Conservation (phyloP, 192 early-diverging fungal species). For the Podila horticola region DNA sequence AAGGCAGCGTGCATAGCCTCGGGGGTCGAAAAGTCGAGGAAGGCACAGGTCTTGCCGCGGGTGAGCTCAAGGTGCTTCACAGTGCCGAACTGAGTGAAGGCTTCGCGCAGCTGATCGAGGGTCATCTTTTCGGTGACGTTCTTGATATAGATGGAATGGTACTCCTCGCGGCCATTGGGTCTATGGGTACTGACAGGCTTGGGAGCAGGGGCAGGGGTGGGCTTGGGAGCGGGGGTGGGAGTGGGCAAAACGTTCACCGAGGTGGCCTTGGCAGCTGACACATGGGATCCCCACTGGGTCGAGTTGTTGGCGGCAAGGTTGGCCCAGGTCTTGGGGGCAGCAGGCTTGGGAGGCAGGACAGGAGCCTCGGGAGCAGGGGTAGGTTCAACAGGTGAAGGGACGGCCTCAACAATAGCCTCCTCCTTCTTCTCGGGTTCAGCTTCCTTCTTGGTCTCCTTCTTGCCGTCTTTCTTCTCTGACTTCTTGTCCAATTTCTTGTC, state of each 20-base stretch:
- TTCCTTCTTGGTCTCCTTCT: constrained; percentile 5
- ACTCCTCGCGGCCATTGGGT: constrained; percentile 13
- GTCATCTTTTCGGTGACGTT: constrained; percentile 63
- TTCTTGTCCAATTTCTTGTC: constrained; percentile 19
- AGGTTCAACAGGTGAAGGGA: constrained; percentile 13
- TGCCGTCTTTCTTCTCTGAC: neutral
- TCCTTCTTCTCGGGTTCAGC: neutral
- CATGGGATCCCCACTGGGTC: constrained; percentile 64
- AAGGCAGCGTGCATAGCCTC: constrained; percentile 24
- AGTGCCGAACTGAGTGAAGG: constrained; percentile 65
- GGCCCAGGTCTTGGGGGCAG: constrained; percentile 83
- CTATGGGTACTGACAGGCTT: constrained; percentile 6
- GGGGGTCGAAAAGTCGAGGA: constrained; percentile 28
- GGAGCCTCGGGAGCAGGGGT: constrained; percentile 6
- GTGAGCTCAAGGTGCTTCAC: constrained; percentile 68
- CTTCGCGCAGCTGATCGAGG: constrained; percentile 59
- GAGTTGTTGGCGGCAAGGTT: constrained; percentile 69
- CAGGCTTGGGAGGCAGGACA: constrained; percentile 28
- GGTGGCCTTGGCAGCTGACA: constrained; percentile 59
- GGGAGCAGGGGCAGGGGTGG: constrained; percentile 35
- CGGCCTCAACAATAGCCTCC: neutral
- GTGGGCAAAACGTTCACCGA: constrained; percentile 48
- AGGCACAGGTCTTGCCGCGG: constrained; percentile 59
- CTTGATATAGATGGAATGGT: constrained; percentile 66
- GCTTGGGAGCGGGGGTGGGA: constrained; percentile 24